Percentiles rank a stretch among this genome's conserved stretches.
Evolutionary conservation across 1,139 yeast species (phyloP).

Genomic region (Diutina pseudorugosa): DNA sequence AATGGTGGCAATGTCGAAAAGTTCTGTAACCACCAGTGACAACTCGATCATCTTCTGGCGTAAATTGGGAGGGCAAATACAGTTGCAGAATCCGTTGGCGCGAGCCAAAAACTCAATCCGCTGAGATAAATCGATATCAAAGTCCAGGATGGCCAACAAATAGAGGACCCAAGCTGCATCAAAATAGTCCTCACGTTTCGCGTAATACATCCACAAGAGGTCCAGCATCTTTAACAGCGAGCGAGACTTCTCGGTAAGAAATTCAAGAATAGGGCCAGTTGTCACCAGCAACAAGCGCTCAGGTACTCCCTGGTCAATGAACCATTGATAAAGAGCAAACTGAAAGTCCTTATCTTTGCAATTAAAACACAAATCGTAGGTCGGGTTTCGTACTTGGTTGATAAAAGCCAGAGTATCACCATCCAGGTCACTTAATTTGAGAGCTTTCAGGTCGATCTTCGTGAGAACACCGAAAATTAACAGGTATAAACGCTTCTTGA

Average conservation of each 20-base stretch:
- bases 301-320: slow-evolving; percentile 63
- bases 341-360: slow-evolving; percentile 78
- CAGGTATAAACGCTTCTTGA: slow-evolving; percentile 42
- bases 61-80: slow-evolving; percentile 67
- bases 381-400: slow-evolving; percentile 51
- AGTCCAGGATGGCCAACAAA: slow-evolving; percentile 62
- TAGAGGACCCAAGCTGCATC: slow-evolving; percentile 79
- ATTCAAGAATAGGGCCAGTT: slow-evolving; percentile 70
- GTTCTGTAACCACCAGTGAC: slow-evolving; percentile 60
- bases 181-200: slow-evolving; percentile 66
- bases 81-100: slow-evolving; percentile 87
- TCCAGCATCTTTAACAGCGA: slow-evolving; percentile 66
- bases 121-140: slow-evolving; percentile 52
- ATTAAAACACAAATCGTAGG: slow-evolving; percentile 64
- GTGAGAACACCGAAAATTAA: slow-evolving; percentile 65
- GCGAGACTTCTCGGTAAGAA: slow-evolving; percentile 61
- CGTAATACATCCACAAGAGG: slow-evolving; percentile 79
- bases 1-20: slow-evolving; percentile 76
- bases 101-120: slow-evolving; percentile 84
- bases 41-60: slow-evolving; percentile 69
- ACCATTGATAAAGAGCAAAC: slow-evolving; percentile 88
- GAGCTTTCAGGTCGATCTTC: slow-evolving; percentile 57
- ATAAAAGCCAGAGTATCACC: slow-evolving; percentile 17
- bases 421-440: slow-evolving; percentile 34
- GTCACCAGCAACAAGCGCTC: slow-evolving; percentile 69